Evolutionary conservation across 495 filamentous ascomycete species (phyloP), one percentile per base, ranked within the genome.

Genomic region (Amniculicola lignicola): DNA sequence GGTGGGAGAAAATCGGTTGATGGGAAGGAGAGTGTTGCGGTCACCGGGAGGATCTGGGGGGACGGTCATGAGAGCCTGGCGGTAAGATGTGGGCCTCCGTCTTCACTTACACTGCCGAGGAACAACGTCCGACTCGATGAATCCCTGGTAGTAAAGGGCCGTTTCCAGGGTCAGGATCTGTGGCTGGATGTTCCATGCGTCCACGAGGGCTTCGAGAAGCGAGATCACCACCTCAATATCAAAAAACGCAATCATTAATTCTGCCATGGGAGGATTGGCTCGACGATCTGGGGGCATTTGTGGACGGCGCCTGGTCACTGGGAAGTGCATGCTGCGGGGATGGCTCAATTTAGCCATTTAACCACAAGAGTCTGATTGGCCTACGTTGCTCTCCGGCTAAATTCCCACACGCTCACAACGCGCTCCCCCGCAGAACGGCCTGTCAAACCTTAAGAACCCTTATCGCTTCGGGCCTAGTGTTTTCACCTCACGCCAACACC

Each of bases 161-260:
- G 18, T 31, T 29, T 37, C 51, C 58, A 61, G 58, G 58, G 45
- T 44, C 25, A 24, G 48, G 43, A 56, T 61, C 58, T 51, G 57
- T 60, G 57, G 57, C 57, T 60, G 54, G 57, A 44, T 23, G 36
- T 61, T 55, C 58, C 51, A 61, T 56, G 58, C 58, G 48, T 56
- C 47, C 58, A 61, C 51, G 58, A 51, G 45, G 48, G 58, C 58
- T 61, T 61, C 58, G 58, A 61, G 58, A 61, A 61, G 58, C 58
- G 58, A 61, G 58, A 61, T 61, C 51, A 56, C 15, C 24, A 33
- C 44, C 39, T 4, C 57, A 60, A 60, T 60, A 60, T 60, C 57
- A 40, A 35, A 54, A 49, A 36, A 60, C 49, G 57, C 57, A 42
- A 49, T 52, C 37, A 48, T 60, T 54, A 48, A 49, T 47, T 51